A percentile compares a stretch with the other conserved stretches of the same genome.
Conservation (phyloP, 1,284 basidiomycete genomes). For the Hemileia vastatrix region DNA sequence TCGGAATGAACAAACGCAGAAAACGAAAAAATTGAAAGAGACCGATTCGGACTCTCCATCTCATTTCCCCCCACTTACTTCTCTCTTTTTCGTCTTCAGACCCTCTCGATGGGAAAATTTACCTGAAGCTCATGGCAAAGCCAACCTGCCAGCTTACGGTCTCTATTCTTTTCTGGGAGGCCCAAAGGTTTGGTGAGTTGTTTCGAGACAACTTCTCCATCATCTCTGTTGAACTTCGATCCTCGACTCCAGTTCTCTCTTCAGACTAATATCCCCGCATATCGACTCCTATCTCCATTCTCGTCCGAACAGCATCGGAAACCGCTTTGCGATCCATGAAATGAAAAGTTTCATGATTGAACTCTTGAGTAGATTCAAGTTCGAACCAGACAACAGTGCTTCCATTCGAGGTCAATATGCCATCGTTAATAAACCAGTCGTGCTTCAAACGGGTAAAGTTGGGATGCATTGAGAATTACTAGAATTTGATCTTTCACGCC, state of each 20-base stretch:
- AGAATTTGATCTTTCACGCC: background rate
- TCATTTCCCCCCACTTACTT: too few relatives aligned
- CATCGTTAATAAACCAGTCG: background rate
- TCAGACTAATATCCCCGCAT: background rate
- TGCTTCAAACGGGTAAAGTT: background rate
- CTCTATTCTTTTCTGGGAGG: too few relatives aligned
- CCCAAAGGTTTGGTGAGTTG: background rate
- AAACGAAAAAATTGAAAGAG: too few relatives aligned
- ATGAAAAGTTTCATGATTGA: background rate
- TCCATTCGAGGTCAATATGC: background rate
- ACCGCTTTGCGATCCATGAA: background rate
- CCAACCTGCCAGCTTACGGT: too few relatives aligned
- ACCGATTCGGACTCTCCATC: too few relatives aligned
- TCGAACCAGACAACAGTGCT: background rate
- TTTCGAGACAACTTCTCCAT: background rate
- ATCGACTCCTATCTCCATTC: background rate
- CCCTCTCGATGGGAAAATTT: too few relatives aligned
- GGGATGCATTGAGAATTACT: background rate
- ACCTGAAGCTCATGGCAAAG: too few relatives aligned
- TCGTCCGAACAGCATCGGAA: background rate
- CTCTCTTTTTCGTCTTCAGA: too few relatives aligned
- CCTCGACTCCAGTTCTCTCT: background rate
- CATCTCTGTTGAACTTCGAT: background rate
- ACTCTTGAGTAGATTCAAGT: background rate
- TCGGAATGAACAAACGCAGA: too few relatives aligned